phyloP scores from a whole-genome alignment of 2,329 filamentous ascomycete species.

The Trichoderma afroharzianum region DNA sequence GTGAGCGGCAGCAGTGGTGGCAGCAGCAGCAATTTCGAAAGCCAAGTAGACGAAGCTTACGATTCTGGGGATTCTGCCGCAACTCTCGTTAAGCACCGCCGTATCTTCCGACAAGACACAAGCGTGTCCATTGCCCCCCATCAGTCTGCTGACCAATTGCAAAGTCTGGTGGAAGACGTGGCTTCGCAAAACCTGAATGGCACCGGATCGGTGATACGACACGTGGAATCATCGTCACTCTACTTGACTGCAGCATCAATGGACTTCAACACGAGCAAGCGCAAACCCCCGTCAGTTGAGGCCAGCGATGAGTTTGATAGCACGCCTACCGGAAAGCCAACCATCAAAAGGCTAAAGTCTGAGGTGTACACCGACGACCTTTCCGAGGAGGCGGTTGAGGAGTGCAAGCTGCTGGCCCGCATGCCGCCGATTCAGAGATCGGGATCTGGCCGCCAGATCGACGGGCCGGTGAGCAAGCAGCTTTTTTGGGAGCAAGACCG shows the following conservation, averaged over 20 bases:
- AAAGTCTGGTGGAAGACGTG: conserved; percentile 49
- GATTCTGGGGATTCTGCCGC: conserved; percentile 42
- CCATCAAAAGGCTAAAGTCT: conserved; percentile 55
- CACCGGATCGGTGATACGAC: conserved; percentile 32
- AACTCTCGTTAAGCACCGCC: conserved; percentile 26
- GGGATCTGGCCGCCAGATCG: conserved; percentile 54
- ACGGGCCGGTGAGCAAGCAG: conserved; percentile 53
- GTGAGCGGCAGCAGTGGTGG: conserved; percentile 27
- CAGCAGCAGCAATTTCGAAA: conserved; percentile 43
- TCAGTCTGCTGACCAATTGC: conserved; percentile 48
- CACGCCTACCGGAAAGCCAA: conserved; percentile 40
- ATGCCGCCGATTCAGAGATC: conserved; percentile 48
- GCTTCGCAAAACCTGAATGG: conserved; percentile 55
- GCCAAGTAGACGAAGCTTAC: conserved; percentile 40
- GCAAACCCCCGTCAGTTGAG: conserved; percentile 45
- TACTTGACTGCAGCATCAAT: conserved; percentile 26
- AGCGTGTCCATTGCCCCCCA: conserved; percentile 39
- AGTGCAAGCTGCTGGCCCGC: conserved; percentile 45
- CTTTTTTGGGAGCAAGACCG: conserved; percentile 57
- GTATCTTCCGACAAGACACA: conserved; percentile 23
- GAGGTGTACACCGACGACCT: conserved; percentile 39
- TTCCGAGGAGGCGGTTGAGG: conserved; percentile 36
- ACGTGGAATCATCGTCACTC: conserved; percentile 21
- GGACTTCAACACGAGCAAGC: conserved; percentile 51
- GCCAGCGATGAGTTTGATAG: conserved; percentile 50